These are phyloP conservation scores for Trichoderma sp. DNA, from an alignment of 2,329 filamentous ascomycete species.

Conservation along the genomic window DNA sequence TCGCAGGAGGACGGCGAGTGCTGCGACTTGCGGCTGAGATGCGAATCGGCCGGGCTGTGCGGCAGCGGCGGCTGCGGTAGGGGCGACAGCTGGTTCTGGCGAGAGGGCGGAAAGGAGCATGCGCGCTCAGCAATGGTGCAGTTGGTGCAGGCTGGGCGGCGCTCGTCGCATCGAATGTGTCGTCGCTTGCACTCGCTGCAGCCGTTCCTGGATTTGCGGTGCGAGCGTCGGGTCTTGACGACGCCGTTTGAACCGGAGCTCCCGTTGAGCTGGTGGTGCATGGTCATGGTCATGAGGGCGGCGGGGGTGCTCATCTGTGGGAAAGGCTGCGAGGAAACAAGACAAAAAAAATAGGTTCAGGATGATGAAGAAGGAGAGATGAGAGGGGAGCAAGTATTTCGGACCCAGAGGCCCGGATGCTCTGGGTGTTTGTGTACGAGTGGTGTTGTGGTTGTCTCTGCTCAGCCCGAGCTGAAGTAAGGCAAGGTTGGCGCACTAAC, in stretches of 20 bases:
- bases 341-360: background rate
- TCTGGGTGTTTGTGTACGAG: background rate
- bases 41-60: conserved; percentile 26
- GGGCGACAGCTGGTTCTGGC: conserved; percentile 17
- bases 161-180: conserved; percentile 51
- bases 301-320: background rate
- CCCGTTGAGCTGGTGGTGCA: conserved; percentile 24
- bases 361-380: background rate
- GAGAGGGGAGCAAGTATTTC: background rate
- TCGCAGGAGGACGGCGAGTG: conserved; percentile 26
- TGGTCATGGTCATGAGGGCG: conserved; percentile 14
- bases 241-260: conserved; percentile 29
- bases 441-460: conserved; percentile 19
- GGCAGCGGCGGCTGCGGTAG: conserved; percentile 15
- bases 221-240: conserved; percentile 43
- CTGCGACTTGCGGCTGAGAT: conserved; percentile 24
- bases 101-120: conserved; percentile 42
- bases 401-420: conserved; percentile 9
- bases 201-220: conserved; percentile 48
- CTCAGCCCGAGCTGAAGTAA: conserved; percentile 20
- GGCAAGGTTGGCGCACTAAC: background rate
- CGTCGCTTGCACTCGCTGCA: conserved; percentile 48
- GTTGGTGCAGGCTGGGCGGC: conserved; percentile 46
- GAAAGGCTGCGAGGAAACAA: background rate
- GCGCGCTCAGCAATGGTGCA: conserved; percentile 44